Evolutionary conservation across 2,329 filamentous ascomycete genomes (phyloP).

Genomic region (Plenodomus tracheiphilus): DNA sequence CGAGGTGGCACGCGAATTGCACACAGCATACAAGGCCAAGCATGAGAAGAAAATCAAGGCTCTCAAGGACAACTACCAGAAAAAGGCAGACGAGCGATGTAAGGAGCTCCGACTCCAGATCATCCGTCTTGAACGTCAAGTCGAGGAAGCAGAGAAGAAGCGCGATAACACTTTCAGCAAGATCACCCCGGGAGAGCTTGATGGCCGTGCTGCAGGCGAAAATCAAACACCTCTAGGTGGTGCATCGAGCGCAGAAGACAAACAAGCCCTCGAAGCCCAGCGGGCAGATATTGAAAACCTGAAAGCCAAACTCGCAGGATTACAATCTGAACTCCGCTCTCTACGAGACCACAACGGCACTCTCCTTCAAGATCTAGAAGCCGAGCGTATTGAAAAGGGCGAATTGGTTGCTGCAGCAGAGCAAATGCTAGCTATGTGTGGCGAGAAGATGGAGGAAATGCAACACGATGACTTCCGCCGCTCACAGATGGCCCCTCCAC

Average conservation of each 20-base stretch:
- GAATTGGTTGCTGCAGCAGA: conserved; percentile 80
- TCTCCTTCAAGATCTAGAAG: conserved; percentile 67
- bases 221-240: conserved; percentile 7
- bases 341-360: conserved; percentile 71
- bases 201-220: conserved; percentile 6
- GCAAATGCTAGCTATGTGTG: conserved; percentile 75
- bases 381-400: conserved; percentile 80
- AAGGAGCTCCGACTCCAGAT: conserved; percentile 75
- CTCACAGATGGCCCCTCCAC: conserved; percentile 49
- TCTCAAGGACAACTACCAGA: conserved; percentile 79
- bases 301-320: conserved; percentile 73
- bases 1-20: conserved; percentile 72
- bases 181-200: conserved; percentile 38
- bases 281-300: conserved; percentile 70
- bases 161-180: conserved; percentile 69
- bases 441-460: conserved; percentile 46
- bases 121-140: conserved; percentile 70
- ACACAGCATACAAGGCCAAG: conserved; percentile 93
- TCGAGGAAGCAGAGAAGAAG: conserved; percentile 70
- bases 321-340: conserved; percentile 71
- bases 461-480: conserved; percentile 53
- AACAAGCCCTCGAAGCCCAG: conserved; percentile 61
- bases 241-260: conserved; percentile 43
- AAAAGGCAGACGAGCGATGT: conserved; percentile 85
- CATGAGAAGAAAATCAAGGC: conserved; percentile 95